These are phyloP conservation scores for Dryas drummondii DNA, from an alignment of 306 rosid species.

Conservation along the genomic window DNA sequence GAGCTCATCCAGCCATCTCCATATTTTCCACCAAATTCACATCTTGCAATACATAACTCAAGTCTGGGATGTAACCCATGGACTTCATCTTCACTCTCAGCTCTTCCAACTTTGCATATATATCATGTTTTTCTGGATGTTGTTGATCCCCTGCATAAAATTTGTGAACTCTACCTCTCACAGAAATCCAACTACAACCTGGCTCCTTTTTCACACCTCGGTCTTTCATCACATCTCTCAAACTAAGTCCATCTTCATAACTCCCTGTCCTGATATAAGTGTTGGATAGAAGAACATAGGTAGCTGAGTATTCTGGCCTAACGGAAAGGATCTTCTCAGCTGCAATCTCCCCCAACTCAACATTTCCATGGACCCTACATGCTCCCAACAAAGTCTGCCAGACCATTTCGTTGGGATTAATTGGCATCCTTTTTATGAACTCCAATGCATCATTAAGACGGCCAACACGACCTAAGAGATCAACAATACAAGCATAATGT, in stretches of 20 bases:
- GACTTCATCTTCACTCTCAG: slow-evolving; percentile 38
- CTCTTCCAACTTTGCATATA: slow-evolving; percentile 50
- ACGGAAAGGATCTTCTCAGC: slow-evolving; percentile 59
- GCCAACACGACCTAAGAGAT: slow-evolving; percentile 73
- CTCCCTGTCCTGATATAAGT: slow-evolving; percentile 57
- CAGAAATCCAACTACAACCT: slow-evolving; percentile 61
- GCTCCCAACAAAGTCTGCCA: slow-evolving; percentile 84
- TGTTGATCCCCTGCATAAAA: slow-evolving; percentile 66
- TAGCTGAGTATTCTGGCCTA: slow-evolving; percentile 53
- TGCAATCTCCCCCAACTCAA: slow-evolving; percentile 56
- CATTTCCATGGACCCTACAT: slow-evolving; percentile 67
- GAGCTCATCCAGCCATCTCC: slow-evolving; percentile 8
- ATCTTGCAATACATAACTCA: slow-evolving; percentile 20
- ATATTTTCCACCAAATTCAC: slow-evolving; percentile 7
- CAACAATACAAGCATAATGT: slow-evolving; percentile 70
- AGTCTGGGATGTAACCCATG: slow-evolving; percentile 25
- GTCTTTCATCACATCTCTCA: slow-evolving; percentile 62
- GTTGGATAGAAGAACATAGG: slow-evolving; percentile 68
- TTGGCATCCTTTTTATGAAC: slow-evolving; percentile 58
- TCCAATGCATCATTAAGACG: slow-evolving; percentile 50
- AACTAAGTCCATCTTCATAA: slow-evolving; percentile 42
- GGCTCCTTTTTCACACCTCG: slow-evolving; percentile 68
- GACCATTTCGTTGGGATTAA: slow-evolving; percentile 60
- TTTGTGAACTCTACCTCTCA: slow-evolving; percentile 58
- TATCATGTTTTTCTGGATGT: slow-evolving; percentile 52